phyloP scores from a whole-genome alignment of 164 flowering plant genomes.

The Chloranthus sessilifolius region DNA sequence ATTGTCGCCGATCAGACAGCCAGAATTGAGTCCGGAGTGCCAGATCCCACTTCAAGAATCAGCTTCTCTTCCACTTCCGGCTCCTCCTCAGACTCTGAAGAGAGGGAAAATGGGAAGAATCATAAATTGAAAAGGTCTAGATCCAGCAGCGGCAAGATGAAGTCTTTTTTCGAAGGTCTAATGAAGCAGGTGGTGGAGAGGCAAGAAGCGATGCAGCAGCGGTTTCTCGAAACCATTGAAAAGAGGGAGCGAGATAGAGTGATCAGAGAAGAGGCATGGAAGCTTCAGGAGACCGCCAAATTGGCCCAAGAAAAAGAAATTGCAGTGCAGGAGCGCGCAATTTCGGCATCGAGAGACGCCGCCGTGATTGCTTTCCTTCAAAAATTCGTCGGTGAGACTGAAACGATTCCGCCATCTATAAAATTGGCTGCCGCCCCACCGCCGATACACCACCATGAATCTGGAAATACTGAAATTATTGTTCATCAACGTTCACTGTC shows the following conservation, averaged over 20 bases:
- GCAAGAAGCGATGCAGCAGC: conserved; percentile 65
- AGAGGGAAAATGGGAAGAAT: conserved; percentile 2
- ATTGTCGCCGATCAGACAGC: conserved; percentile 1
- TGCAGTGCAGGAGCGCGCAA: conserved; percentile 55
- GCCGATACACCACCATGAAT: neutral
- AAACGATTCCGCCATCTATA: conserved; percentile 14
- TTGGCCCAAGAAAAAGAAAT: conserved; percentile 50
- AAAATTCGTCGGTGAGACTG: conserved; percentile 54
- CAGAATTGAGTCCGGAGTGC: neutral
- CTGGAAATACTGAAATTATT: conserved; percentile 7
- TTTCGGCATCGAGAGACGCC: conserved; percentile 61
- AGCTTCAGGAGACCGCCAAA: conserved; percentile 57
- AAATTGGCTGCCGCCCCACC: conserved; percentile 16
- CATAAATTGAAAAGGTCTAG: conserved; percentile 36
- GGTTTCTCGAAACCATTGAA: conserved; percentile 59
- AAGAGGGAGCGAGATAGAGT: conserved; percentile 68
- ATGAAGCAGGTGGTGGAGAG: conserved; percentile 72
- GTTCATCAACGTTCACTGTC: conserved; percentile 22
- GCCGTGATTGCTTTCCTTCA: conserved; percentile 58
- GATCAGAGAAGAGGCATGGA: conserved; percentile 77
- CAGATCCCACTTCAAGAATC: conserved; percentile 22
- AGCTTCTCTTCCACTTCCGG: conserved; percentile 50
- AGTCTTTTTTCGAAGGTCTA: conserved; percentile 51
- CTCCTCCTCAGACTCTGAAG: conserved; percentile 14
- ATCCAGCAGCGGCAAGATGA: conserved; percentile 29